These are phyloP conservation scores for Syzygium malaccense DNA, from an alignment of 441 rosid genomes.

Conservation along the genomic window DNA sequence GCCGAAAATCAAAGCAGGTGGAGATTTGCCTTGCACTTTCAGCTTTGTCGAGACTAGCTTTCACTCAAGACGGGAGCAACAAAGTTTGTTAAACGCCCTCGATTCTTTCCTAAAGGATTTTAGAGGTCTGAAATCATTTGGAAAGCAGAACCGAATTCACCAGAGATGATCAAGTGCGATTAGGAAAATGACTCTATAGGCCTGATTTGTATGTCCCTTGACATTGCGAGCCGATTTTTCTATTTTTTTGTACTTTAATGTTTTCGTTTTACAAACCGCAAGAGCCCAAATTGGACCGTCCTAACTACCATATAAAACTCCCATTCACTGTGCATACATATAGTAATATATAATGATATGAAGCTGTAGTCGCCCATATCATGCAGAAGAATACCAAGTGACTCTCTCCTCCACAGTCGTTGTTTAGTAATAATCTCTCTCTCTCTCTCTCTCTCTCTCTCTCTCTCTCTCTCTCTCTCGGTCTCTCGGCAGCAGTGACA, in stretches of 20 bases:
- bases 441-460: background rate
- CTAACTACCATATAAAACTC: background rate
- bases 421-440: background rate
- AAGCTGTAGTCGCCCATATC: background rate
- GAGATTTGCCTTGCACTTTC: background rate
- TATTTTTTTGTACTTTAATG: background rate
- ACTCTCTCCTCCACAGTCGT: background rate
- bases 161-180: no score
- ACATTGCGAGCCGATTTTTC: background rate
- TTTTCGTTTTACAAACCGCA: background rate
- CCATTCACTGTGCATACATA: background rate
- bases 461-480: background rate
- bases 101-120: fast-evolving
- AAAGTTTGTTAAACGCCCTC: background rate
- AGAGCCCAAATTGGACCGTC: background rate
- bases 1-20: background rate
- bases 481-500: background rate
- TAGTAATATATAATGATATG: background rate
- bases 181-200: background rate
- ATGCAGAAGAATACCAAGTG: background rate
- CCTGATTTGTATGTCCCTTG: background rate
- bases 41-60: background rate
- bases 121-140: background rate
- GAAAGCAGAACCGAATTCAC: no score
- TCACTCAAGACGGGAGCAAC: background rate